Evolutionary conservation across 1,284 basidiomycete species (phyloP).

Genomic region (Volvariella volvacea): DNA sequence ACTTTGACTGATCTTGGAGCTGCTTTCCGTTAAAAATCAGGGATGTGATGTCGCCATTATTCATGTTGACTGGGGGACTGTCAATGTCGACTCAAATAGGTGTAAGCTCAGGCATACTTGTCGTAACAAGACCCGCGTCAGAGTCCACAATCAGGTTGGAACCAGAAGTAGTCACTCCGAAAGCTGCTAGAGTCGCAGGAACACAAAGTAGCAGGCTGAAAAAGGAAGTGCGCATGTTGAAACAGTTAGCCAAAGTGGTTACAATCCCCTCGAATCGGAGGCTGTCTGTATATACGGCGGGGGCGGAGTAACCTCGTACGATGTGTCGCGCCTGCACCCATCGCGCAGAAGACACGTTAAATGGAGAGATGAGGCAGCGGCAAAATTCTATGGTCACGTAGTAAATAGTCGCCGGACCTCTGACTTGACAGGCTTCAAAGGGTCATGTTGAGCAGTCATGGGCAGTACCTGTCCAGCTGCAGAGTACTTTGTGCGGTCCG

Average conservation of each 20-base stretch:
- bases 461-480: no score
- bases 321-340: no score
- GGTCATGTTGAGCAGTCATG: no score
- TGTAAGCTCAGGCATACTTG: constrained; percentile 21
- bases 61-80: constrained; percentile 26
- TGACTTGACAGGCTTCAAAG: no score
- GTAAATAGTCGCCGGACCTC: no score
- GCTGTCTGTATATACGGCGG: no score
- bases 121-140: constrained; percentile 37
- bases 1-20: constrained; percentile 36
- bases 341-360: no score
- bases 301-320: no score
- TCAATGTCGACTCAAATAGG: constrained; percentile 1
- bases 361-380: no score
- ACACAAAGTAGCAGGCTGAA: constrained; percentile 11
- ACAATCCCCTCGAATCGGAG: no score
- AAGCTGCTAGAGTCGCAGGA: constrained; percentile 30
- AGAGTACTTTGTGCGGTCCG: no score
- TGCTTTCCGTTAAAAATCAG: constrained; percentile 37
- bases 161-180: constrained; percentile 37
- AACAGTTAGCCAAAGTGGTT: neutral
- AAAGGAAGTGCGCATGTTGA: constrained; percentile 5
- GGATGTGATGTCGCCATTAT: constrained; percentile 39
- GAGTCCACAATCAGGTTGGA: constrained; percentile 35
- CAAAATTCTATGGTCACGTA: no score